Evolutionary conservation across 1,139 yeast species (phyloP).

Genomic region (Blastobotrys malaysiensis): DNA sequence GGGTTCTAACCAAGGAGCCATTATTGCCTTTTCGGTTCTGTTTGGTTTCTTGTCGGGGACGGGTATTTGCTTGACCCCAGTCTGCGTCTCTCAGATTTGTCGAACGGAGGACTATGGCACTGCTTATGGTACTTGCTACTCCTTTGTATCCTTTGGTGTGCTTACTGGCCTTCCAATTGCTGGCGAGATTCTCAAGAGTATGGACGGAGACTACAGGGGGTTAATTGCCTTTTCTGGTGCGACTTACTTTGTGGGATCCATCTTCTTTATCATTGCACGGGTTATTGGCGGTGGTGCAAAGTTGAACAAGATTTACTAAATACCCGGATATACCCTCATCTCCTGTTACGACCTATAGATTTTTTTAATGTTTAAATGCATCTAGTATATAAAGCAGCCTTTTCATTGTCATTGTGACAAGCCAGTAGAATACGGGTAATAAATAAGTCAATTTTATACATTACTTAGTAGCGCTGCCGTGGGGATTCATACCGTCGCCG

Average conservation of each 20-base stretch:
- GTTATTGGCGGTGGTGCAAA: constrained; percentile 26
- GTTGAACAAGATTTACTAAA: constrained; percentile 16
- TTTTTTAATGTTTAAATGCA: neutral
- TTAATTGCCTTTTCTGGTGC: constrained; percentile 30
- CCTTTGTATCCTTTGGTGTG: constrained; percentile 55
- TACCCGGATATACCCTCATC: neutral
- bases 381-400: neutral
- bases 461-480: neutral
- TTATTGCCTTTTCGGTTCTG: constrained; percentile 44
- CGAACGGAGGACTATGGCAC: constrained; percentile 60
- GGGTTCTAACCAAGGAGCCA: constrained; percentile 38
- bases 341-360: neutral
- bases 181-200: constrained; percentile 39
- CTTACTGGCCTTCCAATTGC: constrained; percentile 50
- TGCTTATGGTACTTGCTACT: constrained; percentile 64
- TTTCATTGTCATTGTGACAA: too few species aligned
- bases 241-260: constrained; percentile 26
- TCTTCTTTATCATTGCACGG: constrained; percentile 25
- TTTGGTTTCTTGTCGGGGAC: constrained; percentile 53
- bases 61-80: constrained; percentile 44
- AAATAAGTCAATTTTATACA: neutral
- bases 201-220: constrained; percentile 27
- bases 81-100: constrained; percentile 51
- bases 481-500: constrained; percentile 8
- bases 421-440: neutral